These are phyloP conservation scores for Monascus purpureus DNA, from an alignment of 495 filamentous ascomycete species.

Conservation along the genomic window DNA sequence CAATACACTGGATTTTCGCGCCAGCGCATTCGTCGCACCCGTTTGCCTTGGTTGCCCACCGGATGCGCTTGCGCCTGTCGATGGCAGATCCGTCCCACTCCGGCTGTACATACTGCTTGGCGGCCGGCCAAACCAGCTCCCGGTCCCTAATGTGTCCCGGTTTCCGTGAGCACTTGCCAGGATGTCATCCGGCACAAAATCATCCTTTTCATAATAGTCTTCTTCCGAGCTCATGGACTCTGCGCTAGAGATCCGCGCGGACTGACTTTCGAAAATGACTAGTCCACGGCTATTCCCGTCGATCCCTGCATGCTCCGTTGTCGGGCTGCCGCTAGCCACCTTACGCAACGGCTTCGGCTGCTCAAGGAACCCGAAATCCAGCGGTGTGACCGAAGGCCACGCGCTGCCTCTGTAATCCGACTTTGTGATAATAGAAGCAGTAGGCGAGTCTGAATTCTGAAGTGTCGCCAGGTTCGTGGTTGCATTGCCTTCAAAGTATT, in stretches of 20 bases:
- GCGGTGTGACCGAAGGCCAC: constrained; percentile 25
- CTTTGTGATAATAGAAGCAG: constrained; percentile 16
- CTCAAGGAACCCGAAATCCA: constrained; percentile 26
- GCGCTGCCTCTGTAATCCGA: constrained; percentile 23
- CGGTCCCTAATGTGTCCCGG: no score
- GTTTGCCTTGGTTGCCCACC: no score
- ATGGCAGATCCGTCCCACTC: no score
- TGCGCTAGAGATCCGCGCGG: constrained; percentile 48
- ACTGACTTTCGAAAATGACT: constrained; percentile 40
- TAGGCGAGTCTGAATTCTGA: constrained; percentile 12
- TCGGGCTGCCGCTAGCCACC: constrained; percentile 55
- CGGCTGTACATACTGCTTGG: constrained; percentile 49
- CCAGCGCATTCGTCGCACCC: constrained; percentile 12
- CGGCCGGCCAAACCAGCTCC: constrained; percentile 36
- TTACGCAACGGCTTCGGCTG: constrained; percentile 29
- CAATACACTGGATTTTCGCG: constrained; percentile 21
- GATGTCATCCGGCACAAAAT: constrained; percentile 39
- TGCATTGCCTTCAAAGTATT: constrained; percentile 43
- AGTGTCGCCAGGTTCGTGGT: constrained; percentile 24
- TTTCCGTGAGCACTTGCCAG: constrained; percentile 34
- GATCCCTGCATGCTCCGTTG: constrained; percentile 38
- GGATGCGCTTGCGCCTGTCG: no score
- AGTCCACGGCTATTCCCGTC: constrained; percentile 20
- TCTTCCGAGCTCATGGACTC: constrained; percentile 46
- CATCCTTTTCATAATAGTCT: constrained; percentile 19